These are phyloP conservation scores for Hypomontagnella monticulosa DNA, from an alignment of 495 filamentous ascomycete species.

Conservation along the genomic window DNA sequence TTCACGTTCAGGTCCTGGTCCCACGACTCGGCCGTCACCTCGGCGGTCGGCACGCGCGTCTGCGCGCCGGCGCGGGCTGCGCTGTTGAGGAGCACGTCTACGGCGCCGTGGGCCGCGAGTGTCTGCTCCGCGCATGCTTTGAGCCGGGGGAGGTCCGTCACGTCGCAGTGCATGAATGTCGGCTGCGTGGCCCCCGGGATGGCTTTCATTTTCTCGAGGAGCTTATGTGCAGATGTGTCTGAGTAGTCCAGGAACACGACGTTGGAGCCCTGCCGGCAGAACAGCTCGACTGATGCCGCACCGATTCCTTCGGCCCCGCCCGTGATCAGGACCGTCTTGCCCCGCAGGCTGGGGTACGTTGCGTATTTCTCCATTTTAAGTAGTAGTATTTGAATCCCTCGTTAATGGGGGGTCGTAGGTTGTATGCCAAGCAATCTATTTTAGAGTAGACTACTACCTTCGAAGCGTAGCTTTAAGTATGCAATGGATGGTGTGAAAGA, in stretches of 20 bases:
- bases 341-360: conserved; percentile 51
- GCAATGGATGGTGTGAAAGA: no score
- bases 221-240: conserved; percentile 47
- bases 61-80: conserved; percentile 43
- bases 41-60: conserved; percentile 38
- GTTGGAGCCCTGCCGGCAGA: conserved; percentile 57
- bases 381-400: not conserved
- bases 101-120: conserved; percentile 40
- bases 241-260: conserved; percentile 61
- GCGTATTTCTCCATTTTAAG: conserved; percentile 35
- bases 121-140: conserved; percentile 46
- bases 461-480: no score
- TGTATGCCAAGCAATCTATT: not conserved
- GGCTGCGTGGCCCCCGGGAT: conserved; percentile 45
- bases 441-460: no score
- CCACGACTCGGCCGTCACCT: conserved; percentile 45
- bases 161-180: conserved; percentile 59
- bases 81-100: conserved; percentile 55
- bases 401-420: not conserved
- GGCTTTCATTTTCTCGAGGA: conserved; percentile 49
- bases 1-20: conserved; percentile 45
- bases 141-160: conserved; percentile 49
- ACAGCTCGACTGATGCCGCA: conserved; percentile 55
- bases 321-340: conserved; percentile 60
- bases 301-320: conserved; percentile 65